phyloP scores from a whole-genome alignment of 164 flowering plant species.

The Liriodendron chinense region DNA sequence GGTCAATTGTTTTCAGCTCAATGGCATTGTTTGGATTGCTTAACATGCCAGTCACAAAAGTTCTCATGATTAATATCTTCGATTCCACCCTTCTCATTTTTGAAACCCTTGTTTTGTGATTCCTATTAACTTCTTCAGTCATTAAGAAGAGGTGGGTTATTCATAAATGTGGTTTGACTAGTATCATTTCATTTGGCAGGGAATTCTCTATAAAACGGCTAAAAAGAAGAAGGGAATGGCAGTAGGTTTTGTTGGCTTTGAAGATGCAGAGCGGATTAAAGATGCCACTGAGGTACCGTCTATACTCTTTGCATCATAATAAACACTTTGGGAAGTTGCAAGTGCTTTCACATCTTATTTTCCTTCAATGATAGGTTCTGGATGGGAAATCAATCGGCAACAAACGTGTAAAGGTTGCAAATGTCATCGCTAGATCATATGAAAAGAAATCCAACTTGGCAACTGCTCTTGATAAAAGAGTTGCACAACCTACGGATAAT shows the following conservation, averaged over 20 bases:
- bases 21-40: background rate
- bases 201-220: slow-evolving; percentile 51
- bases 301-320: background rate
- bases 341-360: background rate
- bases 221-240: slow-evolving; percentile 90
- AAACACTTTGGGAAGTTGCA: no score
- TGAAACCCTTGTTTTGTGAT: background rate
- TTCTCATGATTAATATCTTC: background rate
- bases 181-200: slow-evolving; percentile 39
- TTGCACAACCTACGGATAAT: slow-evolving; percentile 11
- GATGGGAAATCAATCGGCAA: slow-evolving; percentile 69
- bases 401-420: slow-evolving; percentile 69
- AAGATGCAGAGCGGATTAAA: slow-evolving; percentile 45
- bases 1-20: background rate
- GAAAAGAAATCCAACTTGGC: slow-evolving; percentile 43
- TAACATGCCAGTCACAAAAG: background rate
- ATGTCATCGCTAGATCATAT: slow-evolving; percentile 64
- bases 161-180: background rate
- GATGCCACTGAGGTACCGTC: slow-evolving; percentile 58
- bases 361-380: slow-evolving; percentile 42
- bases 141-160: background rate
- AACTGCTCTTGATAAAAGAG: no score
- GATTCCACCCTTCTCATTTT: background rate
- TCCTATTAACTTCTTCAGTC: background rate
- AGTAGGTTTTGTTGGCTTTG: slow-evolving; percentile 82